Base-by-base conservation (phyloP, 1,284 basidiomycete species). In the Irpex lacteus region DNA sequence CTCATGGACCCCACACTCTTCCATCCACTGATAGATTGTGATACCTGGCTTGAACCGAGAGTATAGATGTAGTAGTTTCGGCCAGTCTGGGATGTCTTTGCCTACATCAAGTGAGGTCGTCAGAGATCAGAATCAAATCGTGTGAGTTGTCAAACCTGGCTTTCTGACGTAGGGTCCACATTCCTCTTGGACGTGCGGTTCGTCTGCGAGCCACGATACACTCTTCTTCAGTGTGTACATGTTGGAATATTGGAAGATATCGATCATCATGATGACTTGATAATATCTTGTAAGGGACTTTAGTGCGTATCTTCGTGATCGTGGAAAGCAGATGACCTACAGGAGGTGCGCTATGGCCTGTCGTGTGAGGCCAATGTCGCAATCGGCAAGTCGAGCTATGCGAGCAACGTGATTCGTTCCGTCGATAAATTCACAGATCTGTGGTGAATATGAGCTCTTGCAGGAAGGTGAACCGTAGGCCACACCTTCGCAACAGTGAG, bases 221-320 rank as follows among this genome's bases (percentile, higher is more conserved):
- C 87, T 89, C 66, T 92, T 92, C 58, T 91, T 87, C 40, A 97
- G 81, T 0, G 93, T 94, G 74, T 99, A 99, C 88, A 98, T 95
- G 76, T 98, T 98, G n/a, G 93, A 94, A 76, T 92, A 98, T 75
- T 98, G 96, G 75, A 99, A 99, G 60, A 98, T 93, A 77, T 99
- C 96, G 62, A 96, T 90, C 70, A 91, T 91, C 88, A 98, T 95
- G 71, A 98, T 89, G 61, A 97, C 96, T 79, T 97, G 94, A 74
- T 98, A 98, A 73, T 94, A 98, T 55, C 94, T 44, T 75, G 52
- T n/a, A 36, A 13, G 56, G 60, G 64, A 54, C 57, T 9, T 56
- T 56, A 56, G 54, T 53, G 15, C 13, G 4, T 32, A 13, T 13
- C 11, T 56, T 34, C 26, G 26, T 9, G 49, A 21, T 37, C 40